Conservation (phyloP, 1,284 basidiomycete species). For the Golubevia sp. region DNA sequence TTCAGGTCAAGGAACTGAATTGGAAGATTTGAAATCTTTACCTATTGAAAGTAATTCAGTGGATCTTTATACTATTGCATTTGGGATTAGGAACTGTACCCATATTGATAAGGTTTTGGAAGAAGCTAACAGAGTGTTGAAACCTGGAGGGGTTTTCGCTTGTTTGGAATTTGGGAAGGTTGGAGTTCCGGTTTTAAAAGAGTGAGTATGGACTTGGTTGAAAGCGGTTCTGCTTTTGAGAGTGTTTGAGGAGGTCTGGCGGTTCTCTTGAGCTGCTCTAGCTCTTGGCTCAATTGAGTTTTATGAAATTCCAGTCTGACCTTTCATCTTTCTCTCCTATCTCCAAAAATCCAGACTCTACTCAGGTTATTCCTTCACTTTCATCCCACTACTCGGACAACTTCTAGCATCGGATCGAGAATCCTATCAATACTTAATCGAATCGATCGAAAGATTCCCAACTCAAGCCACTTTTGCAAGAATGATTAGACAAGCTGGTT, state of each 20-base stretch:
- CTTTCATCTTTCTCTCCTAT: not conserved
- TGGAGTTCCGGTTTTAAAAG: conserved; percentile 80
- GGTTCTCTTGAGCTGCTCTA: conserved; percentile 22
- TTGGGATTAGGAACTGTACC: conserved; percentile 97
- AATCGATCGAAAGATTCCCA: conserved; percentile 95
- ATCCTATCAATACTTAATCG: conserved; percentile 91
- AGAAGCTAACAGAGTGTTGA: conserved; percentile 91
- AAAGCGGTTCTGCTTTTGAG: not conserved
- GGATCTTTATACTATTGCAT: conserved; percentile 97
- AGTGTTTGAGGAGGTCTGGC: too few species aligned
- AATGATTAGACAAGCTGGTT: not conserved
- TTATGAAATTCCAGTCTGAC: not conserved
- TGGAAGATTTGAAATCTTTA: not conserved
- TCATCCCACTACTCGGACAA: conserved; percentile 92
- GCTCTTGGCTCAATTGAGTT: conserved; percentile 2
- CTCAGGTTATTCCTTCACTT: conserved; percentile 92
- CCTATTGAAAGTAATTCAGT: conserved; percentile 63
- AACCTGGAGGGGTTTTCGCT: conserved; percentile 93
- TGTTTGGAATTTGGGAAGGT: conserved; percentile 97
- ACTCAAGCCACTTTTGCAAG: conserved; percentile 66
- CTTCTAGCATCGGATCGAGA: conserved; percentile 92
- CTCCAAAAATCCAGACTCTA: conserved; percentile 71
- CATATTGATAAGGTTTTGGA: conserved; percentile 83
- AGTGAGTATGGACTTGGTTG: conserved; percentile 67
- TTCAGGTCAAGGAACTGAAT: not conserved